Evolutionary conservation across 139 green algal species (phyloP).

Genomic region (Coccomyxa sp.): DNA sequence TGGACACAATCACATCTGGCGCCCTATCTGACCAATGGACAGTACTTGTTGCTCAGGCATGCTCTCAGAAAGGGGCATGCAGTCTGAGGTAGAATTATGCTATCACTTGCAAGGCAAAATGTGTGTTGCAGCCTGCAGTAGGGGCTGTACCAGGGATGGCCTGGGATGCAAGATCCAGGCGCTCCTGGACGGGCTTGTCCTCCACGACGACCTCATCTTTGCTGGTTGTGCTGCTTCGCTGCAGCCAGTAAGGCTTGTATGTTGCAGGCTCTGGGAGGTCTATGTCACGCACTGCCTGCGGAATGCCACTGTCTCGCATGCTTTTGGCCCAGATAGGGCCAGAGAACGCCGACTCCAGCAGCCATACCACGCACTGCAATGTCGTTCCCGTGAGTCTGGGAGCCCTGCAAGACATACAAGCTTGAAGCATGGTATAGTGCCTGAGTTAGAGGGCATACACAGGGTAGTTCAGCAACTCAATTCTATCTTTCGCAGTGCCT

Average conservation of each 20-base stretch:
- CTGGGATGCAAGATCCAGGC: not conserved
- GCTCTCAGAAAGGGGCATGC: too few relatives aligned
- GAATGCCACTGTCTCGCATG: slow-evolving; percentile 20
- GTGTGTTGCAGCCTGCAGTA: too few relatives aligned
- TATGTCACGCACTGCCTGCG: slow-evolving; percentile 26
- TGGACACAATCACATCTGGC: not conserved
- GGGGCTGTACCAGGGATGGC: not conserved
- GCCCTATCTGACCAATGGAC: not conserved
- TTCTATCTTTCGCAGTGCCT: too few relatives aligned
- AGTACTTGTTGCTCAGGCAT: not conserved
- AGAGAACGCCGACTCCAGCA: slow-evolving; percentile 16
- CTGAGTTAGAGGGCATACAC: too few relatives aligned
- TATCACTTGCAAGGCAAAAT: not conserved
- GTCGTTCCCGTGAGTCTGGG: slow-evolving; percentile 5
- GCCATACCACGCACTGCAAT: slow-evolving; percentile 14
- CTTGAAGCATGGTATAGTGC: too few relatives aligned
- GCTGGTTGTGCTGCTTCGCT: not conserved
- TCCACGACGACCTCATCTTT: not conserved
- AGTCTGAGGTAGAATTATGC: not conserved
- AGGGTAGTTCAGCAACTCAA: too few relatives aligned
- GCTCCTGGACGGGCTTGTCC: not conserved
- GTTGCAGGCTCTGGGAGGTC: slow-evolving; percentile 21
- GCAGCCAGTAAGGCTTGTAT: slow-evolving; percentile 10
- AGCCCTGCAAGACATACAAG: too few relatives aligned
- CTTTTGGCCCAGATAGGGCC: slow-evolving; percentile 11